phyloP scores from a whole-genome alignment of 768 basidiomycete species.

The Sporobolomyces phaffii region DNA sequence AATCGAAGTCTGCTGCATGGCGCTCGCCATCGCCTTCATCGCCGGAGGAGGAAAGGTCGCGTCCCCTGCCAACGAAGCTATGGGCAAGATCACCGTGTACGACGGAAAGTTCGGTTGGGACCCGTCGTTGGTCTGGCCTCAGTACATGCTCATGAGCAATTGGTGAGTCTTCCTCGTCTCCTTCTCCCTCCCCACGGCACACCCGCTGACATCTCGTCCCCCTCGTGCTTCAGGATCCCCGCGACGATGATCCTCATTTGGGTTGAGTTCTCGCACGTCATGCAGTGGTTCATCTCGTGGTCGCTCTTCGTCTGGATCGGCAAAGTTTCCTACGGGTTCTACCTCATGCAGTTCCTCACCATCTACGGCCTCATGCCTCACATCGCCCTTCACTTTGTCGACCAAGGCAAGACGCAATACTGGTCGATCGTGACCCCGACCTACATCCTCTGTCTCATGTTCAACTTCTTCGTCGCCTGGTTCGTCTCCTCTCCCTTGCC shows the following conservation, averaged over 20 bases:
- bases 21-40: slow-evolving; percentile 41
- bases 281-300: slow-evolving; percentile 45
- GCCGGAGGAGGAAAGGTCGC: slow-evolving; percentile 41
- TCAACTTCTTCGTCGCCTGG: slow-evolving; percentile 44
- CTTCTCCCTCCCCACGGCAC: background rate
- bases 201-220: background rate
- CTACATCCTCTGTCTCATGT: slow-evolving; percentile 43
- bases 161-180: slow-evolving; percentile 24
- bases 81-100: slow-evolving; percentile 42
- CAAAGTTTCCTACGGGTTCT: slow-evolving; percentile 46
- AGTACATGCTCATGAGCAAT: slow-evolving; percentile 43
- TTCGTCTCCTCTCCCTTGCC: background rate
- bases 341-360: slow-evolving; percentile 45
- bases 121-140: slow-evolving; percentile 42
- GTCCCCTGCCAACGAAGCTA: slow-evolving; percentile 38
- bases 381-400: slow-evolving; percentile 42
- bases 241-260: slow-evolving; percentile 42
- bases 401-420: slow-evolving; percentile 34
- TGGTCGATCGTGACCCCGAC: slow-evolving; percentile 43
- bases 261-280: slow-evolving; percentile 43
- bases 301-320: slow-evolving; percentile 45
- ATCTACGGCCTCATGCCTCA: slow-evolving; percentile 44
- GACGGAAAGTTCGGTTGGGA: slow-evolving; percentile 42
- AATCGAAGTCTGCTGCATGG: slow-evolving; percentile 42
- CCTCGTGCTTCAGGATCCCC: slow-evolving; percentile 30